Base-by-base conservation (phyloP, 2,329 filamentous ascomycete genomes). In the Tolypocladium inflatum region DNA sequence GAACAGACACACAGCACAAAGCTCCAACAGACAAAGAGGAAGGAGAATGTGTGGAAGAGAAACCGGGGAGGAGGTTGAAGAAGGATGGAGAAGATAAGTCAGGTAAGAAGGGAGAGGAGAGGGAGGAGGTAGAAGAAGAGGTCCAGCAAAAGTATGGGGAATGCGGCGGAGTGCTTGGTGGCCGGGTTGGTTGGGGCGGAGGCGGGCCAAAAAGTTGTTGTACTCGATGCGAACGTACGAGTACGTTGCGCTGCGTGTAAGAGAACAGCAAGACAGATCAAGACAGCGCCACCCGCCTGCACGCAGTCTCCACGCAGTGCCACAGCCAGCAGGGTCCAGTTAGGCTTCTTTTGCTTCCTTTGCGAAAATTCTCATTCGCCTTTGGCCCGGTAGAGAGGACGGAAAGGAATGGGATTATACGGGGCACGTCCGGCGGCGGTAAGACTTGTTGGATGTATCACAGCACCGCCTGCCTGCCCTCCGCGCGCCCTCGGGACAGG, bases 121-220 rank as follows among this genome's bases (percentile, higher is more conserved):
- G 45, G 26, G 30, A 52, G 55, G 13, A 21, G 38, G 50, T 33
- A 54, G 51, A 33, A 39, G 39, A 57, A 41, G 30, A 33, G 41
- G 33, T n/a, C 15, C 43, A 55, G 41, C 13, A 51, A 55, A 58
- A 55, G 52, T 43, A 58, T 58, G 57, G 53, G 57, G 53, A 51
- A 45, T 37, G 54, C 13, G 39, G 23, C 19, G 38, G 35, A 38
- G 37, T 37, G 17, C 7, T 15, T 33, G 23, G 37, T n/a, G 43
- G 45, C 45, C 48, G 48, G 35, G 53, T 55, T 55, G 57, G 57
- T 55, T 55, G 53, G 57, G 57, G 53, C 57, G 53, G 57, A 58
- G 52, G 57, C 57, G 57, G 57, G 45, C 53, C 57, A 55, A 30
- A 55, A 60, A 30, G 57, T 67, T 67, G 48, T 51, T 35, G 48